Conservation (phyloP, 805 yeast species). For the Yarrowia osloensis region DNA sequence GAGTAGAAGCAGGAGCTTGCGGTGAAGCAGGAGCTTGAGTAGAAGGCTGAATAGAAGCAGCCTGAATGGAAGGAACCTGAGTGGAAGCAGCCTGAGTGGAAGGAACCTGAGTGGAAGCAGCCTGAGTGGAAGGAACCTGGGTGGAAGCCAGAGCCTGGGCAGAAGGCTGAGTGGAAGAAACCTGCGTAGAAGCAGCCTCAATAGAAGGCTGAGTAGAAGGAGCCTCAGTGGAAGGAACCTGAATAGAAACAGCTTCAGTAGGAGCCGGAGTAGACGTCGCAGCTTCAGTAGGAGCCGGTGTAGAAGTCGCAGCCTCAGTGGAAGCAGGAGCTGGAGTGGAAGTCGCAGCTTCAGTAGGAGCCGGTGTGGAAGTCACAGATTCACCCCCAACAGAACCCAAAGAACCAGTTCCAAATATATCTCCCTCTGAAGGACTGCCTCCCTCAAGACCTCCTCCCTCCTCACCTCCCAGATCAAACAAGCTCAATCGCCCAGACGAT, state of each 20-base stretch:
- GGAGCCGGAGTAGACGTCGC: neutral
- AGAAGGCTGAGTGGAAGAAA: no score
- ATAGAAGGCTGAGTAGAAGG: neutral
- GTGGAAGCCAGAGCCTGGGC: no score
- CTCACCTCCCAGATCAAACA: slow-evolving; percentile 17
- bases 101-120: no score
- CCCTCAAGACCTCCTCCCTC: neutral
- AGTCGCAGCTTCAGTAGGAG: neutral
- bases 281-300: neutral
- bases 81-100: no score
- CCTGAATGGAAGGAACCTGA: no score
- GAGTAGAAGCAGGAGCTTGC: no score
- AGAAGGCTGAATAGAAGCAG: no score
- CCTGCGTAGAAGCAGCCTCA: no score
- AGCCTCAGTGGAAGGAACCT: no score
- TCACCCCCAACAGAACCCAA: neutral
- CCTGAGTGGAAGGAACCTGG: no score
- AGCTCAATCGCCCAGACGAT: neutral
- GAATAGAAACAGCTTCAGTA: no score
- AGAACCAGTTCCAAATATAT: neutral
- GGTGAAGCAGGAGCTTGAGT: no score
- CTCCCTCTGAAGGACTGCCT: neutral
- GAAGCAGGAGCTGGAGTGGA: neutral
- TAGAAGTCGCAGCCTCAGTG: neutral
- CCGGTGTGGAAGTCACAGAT: neutral